These are phyloP conservation scores for Fraxinus greggii DNA, from an alignment of 305 asterid genomes.

Conservation along the genomic window DNA sequence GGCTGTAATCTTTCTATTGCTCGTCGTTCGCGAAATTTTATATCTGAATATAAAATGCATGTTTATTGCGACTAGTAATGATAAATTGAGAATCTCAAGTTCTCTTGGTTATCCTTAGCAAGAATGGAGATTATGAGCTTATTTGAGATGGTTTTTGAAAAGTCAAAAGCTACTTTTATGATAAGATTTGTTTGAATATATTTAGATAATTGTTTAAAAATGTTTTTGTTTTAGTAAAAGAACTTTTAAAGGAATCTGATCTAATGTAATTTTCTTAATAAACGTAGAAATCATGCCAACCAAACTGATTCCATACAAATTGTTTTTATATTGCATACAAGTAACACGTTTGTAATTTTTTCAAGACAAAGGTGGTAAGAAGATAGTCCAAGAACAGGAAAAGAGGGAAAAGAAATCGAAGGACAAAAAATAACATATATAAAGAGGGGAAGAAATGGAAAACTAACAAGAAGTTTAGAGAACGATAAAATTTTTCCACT, in stretches of 20 bases:
- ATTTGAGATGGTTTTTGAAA: background rate
- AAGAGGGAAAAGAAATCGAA: background rate
- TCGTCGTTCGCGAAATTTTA: background rate
- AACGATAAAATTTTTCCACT: background rate
- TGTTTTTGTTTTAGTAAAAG: no score
- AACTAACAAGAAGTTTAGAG: conserved; percentile 6
- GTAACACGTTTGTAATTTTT: background rate
- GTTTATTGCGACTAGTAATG: background rate
- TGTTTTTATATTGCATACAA: background rate
- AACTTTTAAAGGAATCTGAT: background rate
- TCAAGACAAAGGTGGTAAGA: background rate
- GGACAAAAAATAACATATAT: background rate
- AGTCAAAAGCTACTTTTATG: background rate
- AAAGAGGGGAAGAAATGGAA: background rate
- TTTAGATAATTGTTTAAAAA: background rate
- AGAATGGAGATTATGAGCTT: background rate
- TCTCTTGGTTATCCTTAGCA: background rate
- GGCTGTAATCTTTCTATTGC: background rate
- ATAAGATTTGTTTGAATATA: no score
- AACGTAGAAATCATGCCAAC: background rate
- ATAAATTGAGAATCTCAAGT: background rate
- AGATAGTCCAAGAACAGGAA: background rate
- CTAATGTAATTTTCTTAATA: background rate
- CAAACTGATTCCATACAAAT: background rate
- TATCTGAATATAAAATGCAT: background rate